Conservation (phyloP, 1,284 basidiomycete genomes). For the Puccinia polysora region DNA sequence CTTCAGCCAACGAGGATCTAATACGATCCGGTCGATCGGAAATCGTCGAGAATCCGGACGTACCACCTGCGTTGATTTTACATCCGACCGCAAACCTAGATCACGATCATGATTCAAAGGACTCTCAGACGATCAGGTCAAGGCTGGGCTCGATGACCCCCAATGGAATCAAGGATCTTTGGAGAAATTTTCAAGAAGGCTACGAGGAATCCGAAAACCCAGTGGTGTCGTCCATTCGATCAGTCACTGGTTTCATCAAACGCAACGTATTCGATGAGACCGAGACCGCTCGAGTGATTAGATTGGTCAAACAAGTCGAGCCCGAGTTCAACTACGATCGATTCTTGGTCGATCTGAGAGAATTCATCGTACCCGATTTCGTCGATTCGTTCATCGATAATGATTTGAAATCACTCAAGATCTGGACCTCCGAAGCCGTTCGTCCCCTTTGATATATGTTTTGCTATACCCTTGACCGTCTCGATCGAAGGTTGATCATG, state of each 20-base stretch:
- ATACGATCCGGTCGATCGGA: no score
- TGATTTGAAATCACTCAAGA: slow-evolving; percentile 74
- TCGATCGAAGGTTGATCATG: no score
- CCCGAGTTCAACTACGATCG: slow-evolving; percentile 77
- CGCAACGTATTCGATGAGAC: slow-evolving; percentile 87
- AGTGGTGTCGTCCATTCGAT: slow-evolving; percentile 71
- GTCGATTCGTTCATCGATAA: slow-evolving; percentile 91
- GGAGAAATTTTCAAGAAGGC: slow-evolving; percentile 57
- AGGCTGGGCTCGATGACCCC: slow-evolving; percentile 58
- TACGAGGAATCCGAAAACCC: slow-evolving; percentile 95
- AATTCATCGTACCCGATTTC: slow-evolving; percentile 96
- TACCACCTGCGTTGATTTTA: slow-evolving; percentile 74
- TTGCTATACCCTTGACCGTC: slow-evolving; percentile 12
- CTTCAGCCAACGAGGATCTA: slow-evolving; percentile 49
- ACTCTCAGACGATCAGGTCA: slow-evolving; percentile 60
- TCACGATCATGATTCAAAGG: slow-evolving; percentile 62
- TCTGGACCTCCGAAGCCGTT: slow-evolving; percentile 95
- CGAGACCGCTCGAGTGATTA: slow-evolving; percentile 88
- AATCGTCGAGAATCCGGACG: slow-evolving; percentile 60
- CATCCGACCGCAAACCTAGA: slow-evolving; percentile 72
- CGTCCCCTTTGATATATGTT: slow-evolving; percentile 53
- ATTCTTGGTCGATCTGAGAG: slow-evolving; percentile 84
- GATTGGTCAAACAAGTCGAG: slow-evolving; percentile 79
- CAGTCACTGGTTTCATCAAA: slow-evolving; percentile 77
- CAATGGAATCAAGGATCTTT: slow-evolving; percentile 46